These are phyloP conservation scores for Termitomyces sp. DNA, from an alignment of 768 basidiomycete species.

Conservation along the genomic window DNA sequence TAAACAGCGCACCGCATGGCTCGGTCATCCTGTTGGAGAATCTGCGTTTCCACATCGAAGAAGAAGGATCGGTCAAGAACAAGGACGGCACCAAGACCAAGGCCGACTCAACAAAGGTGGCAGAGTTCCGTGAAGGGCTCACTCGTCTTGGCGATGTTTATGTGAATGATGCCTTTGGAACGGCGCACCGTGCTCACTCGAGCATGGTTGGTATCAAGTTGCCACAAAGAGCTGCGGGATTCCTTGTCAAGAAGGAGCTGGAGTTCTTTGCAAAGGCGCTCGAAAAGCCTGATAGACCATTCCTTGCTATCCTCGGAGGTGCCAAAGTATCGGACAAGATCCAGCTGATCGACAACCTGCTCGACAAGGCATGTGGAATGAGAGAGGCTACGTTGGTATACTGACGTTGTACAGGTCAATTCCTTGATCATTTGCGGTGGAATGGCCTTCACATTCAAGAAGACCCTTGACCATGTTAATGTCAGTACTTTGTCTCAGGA, in stretches of 20 bases:
- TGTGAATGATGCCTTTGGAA: slow-evolving; percentile 98
- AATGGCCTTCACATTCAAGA: slow-evolving; percentile 99
- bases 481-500: slow-evolving; percentile 28
- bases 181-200: slow-evolving; percentile 96
- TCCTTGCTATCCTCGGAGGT: slow-evolving; percentile 97
- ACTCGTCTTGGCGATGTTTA: slow-evolving; percentile 94
- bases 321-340: slow-evolving; percentile 99
- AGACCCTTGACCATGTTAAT: slow-evolving; percentile 74
- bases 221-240: slow-evolving; percentile 88
- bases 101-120: slow-evolving; percentile 77
- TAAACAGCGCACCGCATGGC: slow-evolving; percentile 59
- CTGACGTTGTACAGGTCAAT: slow-evolving; percentile 60
- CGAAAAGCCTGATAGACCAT: slow-evolving; percentile 90
- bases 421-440: slow-evolving; percentile 95
- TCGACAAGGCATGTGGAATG: slow-evolving; percentile 72
- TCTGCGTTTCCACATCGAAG: slow-evolving; percentile 96
- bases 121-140: slow-evolving; percentile 81
- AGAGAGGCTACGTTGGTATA: not conserved
- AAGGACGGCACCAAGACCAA: slow-evolving; percentile 93
- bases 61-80: slow-evolving; percentile 93
- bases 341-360: slow-evolving; percentile 96
- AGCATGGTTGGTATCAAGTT: slow-evolving; percentile 98
- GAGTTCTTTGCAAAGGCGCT: slow-evolving; percentile 98
- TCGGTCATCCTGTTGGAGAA: slow-evolving; percentile 92
- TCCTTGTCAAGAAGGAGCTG: slow-evolving; percentile 97